These are phyloP conservation scores for Kluyveromyces starmeri DNA, from an alignment of 805 yeast species.

Conservation along the genomic window DNA sequence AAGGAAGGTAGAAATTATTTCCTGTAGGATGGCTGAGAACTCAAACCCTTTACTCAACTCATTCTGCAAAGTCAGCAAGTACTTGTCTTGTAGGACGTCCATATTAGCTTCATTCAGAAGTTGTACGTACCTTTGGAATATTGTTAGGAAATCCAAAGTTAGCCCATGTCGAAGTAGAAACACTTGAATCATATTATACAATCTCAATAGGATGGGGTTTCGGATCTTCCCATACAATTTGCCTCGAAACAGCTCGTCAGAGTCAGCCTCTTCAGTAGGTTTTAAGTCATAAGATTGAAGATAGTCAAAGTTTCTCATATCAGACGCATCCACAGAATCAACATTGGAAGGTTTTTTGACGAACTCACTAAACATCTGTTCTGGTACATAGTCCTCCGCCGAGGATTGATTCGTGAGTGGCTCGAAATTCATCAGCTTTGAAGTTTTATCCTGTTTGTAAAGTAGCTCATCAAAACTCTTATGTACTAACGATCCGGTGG, in stretches of 20 bases:
- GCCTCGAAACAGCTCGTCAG: background rate
- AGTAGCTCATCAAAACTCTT: slow-evolving; percentile 11
- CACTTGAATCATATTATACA: slow-evolving; percentile 21
- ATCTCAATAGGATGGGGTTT: slow-evolving; percentile 9
- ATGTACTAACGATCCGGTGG: slow-evolving; percentile 16
- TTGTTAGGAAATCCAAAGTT: slow-evolving; percentile 21
- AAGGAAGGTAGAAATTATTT: slow-evolving; percentile 14
- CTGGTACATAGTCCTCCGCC: background rate
- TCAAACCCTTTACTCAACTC: slow-evolving; percentile 16
- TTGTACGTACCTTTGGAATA: slow-evolving; percentile 16
- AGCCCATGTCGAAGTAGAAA: slow-evolving; percentile 17
- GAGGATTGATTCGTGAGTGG: background rate
- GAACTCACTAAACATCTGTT: background rate
- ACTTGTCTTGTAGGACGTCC: slow-evolving; percentile 18
- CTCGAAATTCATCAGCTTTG: background rate
- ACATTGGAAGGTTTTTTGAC: background rate
- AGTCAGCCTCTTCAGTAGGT: background rate
- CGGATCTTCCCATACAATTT: background rate
- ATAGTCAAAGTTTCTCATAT: background rate
- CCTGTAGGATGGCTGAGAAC: slow-evolving; percentile 13
- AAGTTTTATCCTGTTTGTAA: background rate
- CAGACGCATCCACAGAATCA: background rate
- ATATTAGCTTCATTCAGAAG: slow-evolving; percentile 13
- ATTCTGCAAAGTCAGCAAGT: slow-evolving; percentile 14
- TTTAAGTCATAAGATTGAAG: background rate